Evolutionary conservation across 2,329 filamentous ascomycete genomes (phyloP).

Genomic region (Cladophialophora exuberans): DNA sequence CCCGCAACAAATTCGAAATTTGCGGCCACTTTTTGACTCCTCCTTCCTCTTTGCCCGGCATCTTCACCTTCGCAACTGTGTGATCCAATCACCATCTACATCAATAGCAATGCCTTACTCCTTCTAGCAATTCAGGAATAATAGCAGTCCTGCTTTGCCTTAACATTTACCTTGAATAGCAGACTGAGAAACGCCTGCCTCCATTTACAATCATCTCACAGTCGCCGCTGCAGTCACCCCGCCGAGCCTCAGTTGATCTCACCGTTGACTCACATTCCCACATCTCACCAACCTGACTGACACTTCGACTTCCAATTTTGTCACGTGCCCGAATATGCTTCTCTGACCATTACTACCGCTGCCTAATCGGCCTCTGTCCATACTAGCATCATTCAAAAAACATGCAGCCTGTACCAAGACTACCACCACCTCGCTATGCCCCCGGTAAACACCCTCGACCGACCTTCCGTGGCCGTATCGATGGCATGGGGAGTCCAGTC

Average conservation of each 20-base stretch:
- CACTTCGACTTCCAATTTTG: too few relatives aligned
- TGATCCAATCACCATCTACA: slow-evolving; percentile 22
- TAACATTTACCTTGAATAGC: too few relatives aligned
- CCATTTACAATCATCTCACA: background rate
- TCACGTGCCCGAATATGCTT: slow-evolving; percentile 26
- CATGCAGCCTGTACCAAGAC: slow-evolving; percentile 18
- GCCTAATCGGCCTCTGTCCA: background rate
- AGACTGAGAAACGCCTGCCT: background rate
- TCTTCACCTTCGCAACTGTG: background rate
- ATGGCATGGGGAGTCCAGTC: slow-evolving; percentile 25
- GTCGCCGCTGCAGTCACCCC: background rate
- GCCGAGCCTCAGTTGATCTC: background rate
- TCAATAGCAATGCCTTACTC: too few relatives aligned
- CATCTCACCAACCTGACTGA: background rate
- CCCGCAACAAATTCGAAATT: too few relatives aligned
- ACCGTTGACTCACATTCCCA: slow-evolving; percentile 7
- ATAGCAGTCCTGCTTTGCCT: too few relatives aligned
- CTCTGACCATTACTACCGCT: background rate
- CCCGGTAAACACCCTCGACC: slow-evolving; percentile 20
- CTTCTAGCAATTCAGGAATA: slow-evolving; percentile 10
- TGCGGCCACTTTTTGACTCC: slow-evolving; percentile 16
- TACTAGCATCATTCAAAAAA: too few relatives aligned
- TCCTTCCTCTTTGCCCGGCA: background rate
- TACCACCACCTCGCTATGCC: slow-evolving; percentile 22
- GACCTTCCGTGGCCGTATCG: slow-evolving; percentile 24